Conservation (phyloP, 2,329 filamentous ascomycete species). For the Aspergillus intermedius region DNA sequence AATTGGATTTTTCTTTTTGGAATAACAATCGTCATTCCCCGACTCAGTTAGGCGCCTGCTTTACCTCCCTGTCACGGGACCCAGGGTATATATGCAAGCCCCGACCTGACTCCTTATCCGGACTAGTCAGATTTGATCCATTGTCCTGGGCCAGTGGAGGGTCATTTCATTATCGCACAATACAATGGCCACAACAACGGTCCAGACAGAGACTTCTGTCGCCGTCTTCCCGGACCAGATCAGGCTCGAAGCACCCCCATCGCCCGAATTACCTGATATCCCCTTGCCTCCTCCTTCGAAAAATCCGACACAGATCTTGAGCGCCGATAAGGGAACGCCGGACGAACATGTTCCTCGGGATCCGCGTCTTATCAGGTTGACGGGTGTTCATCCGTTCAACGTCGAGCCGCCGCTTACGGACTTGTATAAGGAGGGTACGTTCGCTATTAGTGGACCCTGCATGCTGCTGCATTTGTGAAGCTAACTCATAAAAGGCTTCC, state of each 20-base stretch:
- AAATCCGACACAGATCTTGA: constrained; percentile 55
- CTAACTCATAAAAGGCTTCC: constrained; percentile 55
- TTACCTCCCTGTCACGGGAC: neutral
- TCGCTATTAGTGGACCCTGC: neutral
- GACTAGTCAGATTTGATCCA: neutral
- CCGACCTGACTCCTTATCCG: neutral
- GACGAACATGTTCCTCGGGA: constrained; percentile 77
- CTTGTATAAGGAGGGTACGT: constrained; percentile 58
- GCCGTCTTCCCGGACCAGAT: constrained; percentile 12
- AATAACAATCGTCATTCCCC: neutral
- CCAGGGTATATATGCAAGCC: neutral
- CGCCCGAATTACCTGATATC: constrained; percentile 38
- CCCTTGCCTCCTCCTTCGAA: constrained; percentile 63
- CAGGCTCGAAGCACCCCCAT: constrained; percentile 19
- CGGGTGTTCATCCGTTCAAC: constrained; percentile 86
- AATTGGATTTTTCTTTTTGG: neutral
- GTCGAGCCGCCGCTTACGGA: constrained; percentile 75
- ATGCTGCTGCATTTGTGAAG: neutral
- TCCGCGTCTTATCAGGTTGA: constrained; percentile 73
- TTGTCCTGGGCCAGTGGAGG: neutral
- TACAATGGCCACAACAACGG: constrained; percentile 22
- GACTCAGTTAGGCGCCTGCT: neutral
- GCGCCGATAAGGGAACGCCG: constrained; percentile 75
- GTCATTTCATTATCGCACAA: neutral
- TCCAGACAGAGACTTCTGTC: constrained; percentile 13